phyloP scores from a whole-genome alignment of 768 basidiomycete genomes.

The Psilocybe subaeruginosa region DNA sequence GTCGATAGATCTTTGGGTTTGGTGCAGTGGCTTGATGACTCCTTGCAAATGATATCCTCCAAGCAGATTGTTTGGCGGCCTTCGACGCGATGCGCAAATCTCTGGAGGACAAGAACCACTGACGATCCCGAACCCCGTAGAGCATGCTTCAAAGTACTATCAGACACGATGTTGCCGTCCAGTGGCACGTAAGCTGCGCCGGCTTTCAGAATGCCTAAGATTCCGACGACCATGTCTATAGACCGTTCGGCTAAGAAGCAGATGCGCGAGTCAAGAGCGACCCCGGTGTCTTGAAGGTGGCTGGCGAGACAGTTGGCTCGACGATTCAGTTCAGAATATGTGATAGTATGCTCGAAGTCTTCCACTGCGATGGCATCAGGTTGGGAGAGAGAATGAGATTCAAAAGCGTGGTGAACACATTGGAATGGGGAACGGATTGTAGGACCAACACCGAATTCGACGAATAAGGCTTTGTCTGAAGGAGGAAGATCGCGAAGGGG shows the following conservation, averaged over 20 bases:
- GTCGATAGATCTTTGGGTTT: constrained; percentile 41
- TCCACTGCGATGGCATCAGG: constrained; percentile 53
- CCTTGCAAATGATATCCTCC: constrained; percentile 23
- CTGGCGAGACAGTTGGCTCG: constrained; percentile 49
- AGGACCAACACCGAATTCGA: constrained; percentile 46
- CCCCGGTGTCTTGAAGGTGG: constrained; percentile 43
- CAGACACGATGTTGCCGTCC: constrained; percentile 61
- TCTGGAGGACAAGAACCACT: constrained; percentile 44
- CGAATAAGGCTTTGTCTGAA: constrained; percentile 46
- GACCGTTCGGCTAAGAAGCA: constrained; percentile 59
- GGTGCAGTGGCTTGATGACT: constrained; percentile 29
- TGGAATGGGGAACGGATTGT: constrained; percentile 40
- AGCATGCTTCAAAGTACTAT: constrained; percentile 54
- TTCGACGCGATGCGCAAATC: constrained; percentile 42
- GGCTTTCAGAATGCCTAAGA: constrained; percentile 58
- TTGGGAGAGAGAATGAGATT: constrained; percentile 40
- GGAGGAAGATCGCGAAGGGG: constrained; percentile 36
- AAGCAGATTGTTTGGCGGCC: constrained; percentile 30
- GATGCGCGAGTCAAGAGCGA: constrained; percentile 52
- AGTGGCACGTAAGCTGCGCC: constrained; percentile 63
- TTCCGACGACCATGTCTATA: constrained; percentile 53
- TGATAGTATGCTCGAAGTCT: constrained; percentile 48
- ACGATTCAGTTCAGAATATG: constrained; percentile 53
- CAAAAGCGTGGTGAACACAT: constrained; percentile 61
- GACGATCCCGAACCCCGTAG: constrained; percentile 46